phyloP scores from a whole-genome alignment of 2,329 filamentous ascomycete species.

The Colletotrichum abscissum region DNA sequence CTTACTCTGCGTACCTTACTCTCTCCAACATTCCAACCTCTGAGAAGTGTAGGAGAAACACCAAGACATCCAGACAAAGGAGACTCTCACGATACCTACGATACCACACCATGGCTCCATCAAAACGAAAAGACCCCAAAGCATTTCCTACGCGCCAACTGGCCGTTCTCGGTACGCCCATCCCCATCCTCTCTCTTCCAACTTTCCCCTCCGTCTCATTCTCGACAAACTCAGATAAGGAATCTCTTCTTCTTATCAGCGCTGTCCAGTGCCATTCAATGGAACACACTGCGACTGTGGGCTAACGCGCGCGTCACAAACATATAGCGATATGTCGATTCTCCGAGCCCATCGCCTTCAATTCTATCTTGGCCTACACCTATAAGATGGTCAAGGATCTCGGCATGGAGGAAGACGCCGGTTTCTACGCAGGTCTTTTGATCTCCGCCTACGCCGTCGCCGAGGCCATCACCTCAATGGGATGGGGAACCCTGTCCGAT shows the following conservation, averaged over 20 bases:
- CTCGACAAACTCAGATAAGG: background rate
- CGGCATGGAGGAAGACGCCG: constrained; percentile 50
- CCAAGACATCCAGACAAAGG: constrained; percentile 2
- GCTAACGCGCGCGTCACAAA: constrained; percentile 13
- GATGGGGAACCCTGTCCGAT: constrained; percentile 55
- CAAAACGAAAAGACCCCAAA: constrained; percentile 29
- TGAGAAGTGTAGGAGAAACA: background rate
- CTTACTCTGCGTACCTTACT: background rate
- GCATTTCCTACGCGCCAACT: constrained; percentile 31
- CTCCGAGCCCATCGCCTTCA: constrained; percentile 58
- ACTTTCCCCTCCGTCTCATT: background rate
- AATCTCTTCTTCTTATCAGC: background rate
- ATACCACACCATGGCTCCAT: constrained; percentile 18
- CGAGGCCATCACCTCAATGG: constrained; percentile 54
- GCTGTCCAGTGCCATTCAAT: background rate
- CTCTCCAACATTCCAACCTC: constrained; percentile 1
- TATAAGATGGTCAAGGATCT: constrained; percentile 54
- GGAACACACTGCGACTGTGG: no score
- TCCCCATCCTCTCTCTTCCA: background rate
- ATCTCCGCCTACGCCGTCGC: constrained; percentile 57
- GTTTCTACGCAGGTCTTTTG: constrained; percentile 62
- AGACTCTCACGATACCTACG: background rate
- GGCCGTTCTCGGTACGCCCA: constrained; percentile 27
- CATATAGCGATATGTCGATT: constrained; percentile 55
- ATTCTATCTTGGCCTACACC: constrained; percentile 56